Evolutionary conservation across 805 yeast species (phyloP), one percentile per base, ranked within the genome.

Genomic region (Candida orba): DNA sequence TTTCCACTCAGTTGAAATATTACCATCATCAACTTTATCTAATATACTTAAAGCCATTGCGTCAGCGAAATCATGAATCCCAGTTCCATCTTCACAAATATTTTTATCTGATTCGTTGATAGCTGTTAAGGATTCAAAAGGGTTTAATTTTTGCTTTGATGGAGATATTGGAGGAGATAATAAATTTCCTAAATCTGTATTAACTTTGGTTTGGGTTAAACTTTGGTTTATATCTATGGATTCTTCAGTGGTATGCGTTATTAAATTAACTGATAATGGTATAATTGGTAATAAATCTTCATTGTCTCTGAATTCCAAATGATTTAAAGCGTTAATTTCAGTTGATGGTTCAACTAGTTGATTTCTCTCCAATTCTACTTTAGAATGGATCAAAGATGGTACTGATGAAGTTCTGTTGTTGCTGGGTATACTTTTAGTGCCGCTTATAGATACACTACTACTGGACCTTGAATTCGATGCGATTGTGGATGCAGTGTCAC

Each of bases 41-140:
- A 57, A 38, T 18, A 57, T 57, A 25, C 60, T 57, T 23, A 46
- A 24, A 2, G 61, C 61, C 53, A 57, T 49, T 2, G 59, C 61
- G 43, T 57, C 61, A 2, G 61, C 60, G 31, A 49, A 44, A 40
- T 53, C 60, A 34, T 52, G 47, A 7, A 41, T 24, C 33, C 42
- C 36, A 27, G 24, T 25, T 25, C 36, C 20, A 4, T 9, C 20
- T 3, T n/a, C 6, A 18, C 22, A 17, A 13, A 33, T 38, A 9
- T 27, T 22, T 23, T 23, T 31, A n/a, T 22, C 31, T 22, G 35
- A 8, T 34, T 41, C 30, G 24, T 22, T 13, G n/a, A 15, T 6
- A 10, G 38, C 25, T 15, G 25, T 27, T 24, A 52, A 34, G 3
- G 57, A 54, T 42, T 52, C 52, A 32, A 15, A 48, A 10, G 37